Base-by-base conservation (phyloP, 2,329 filamentous ascomycete genomes). In the Blastomyces percursus region DNA sequence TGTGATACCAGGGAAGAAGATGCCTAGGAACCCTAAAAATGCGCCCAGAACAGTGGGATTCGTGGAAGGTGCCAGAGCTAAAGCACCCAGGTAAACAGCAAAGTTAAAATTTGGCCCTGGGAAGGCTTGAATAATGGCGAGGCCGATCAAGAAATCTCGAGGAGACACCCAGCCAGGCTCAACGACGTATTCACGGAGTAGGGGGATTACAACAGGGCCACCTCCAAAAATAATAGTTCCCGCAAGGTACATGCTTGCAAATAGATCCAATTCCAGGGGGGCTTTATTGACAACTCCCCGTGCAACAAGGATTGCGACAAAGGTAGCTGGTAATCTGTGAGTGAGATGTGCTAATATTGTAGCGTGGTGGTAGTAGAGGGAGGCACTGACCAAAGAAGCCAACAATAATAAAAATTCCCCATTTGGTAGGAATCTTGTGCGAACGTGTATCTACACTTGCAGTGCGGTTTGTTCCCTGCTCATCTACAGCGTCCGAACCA, bases 181-280 rank as follows among this genome's bases (percentile, higher is more conserved):
- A 0, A 90, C 88, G 44, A 90, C 77, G 67, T 78, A 78, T 44
- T 85, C 80, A 21, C 84, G 78, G 1, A 87, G 76, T 0, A 88
- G 77, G 0, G 85, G 85, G 54, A 87, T 86, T 0, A 87, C 85
- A 0, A 87, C 84, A 0, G 85, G 85, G 0, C 85, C 85, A 2
- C 85, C 84, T 3, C 85, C 85, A 59, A 86, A 84, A 66, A 85
- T 86, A 63, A 86, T 82, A 1, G 87, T 90, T 0, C 87, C 88
- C 0, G 87, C 88, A 0, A 90, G 83, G 68, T 87, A 90, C 74
- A 91, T 82, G 71, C 89, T 90, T 5, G 86, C 79, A 67, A 91
- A 90, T 30, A 91, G 79, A 57, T 81, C 78, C 66, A 84, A 84
- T 0, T 80, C 72, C 0, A 84, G 73, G 0, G 83, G 77, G 0